Conservation (phyloP, 768 basidiomycete genomes). For the Chalciporus piperatus region DNA sequence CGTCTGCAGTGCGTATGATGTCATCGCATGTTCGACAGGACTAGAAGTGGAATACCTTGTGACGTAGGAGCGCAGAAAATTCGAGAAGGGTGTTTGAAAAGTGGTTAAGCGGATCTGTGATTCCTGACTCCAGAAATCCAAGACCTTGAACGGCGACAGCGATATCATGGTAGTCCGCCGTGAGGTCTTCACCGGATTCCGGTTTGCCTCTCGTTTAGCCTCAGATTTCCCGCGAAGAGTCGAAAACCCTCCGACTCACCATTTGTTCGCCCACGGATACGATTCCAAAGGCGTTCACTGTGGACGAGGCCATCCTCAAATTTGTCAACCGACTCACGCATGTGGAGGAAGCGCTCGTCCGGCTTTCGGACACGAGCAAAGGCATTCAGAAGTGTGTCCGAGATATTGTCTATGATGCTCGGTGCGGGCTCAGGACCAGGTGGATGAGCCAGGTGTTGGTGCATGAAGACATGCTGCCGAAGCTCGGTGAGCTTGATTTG, state of each 20-base stretch:
- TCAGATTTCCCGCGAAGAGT: slow-evolving; percentile 49
- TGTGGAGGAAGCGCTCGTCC: slow-evolving; percentile 89
- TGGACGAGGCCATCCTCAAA: slow-evolving; percentile 90
- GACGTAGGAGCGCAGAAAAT: slow-evolving; percentile 86
- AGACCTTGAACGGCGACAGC: slow-evolving; percentile 95
- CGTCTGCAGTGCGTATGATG: slow-evolving; percentile 47
- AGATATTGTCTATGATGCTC: slow-evolving; percentile 90
- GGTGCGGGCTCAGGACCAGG: slow-evolving; percentile 76
- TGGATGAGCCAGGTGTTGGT: slow-evolving; percentile 91
- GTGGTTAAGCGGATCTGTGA: slow-evolving; percentile 95
- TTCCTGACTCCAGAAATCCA: slow-evolving; percentile 96
- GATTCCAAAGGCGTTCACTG: slow-evolving; percentile 78
- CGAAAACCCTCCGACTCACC: slow-evolving; percentile 55
- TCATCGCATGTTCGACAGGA: not conserved
- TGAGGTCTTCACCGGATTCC: slow-evolving; percentile 89
- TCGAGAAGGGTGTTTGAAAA: slow-evolving; percentile 96
- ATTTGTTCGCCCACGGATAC: slow-evolving; percentile 77
- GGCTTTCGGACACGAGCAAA: slow-evolving; percentile 96
- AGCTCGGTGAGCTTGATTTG: slow-evolving; percentile 2
- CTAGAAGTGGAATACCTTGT: slow-evolving; percentile 53
- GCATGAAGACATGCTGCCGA: slow-evolving; percentile 89
- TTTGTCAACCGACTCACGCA: slow-evolving; percentile 91
- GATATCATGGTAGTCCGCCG: slow-evolving; percentile 95
- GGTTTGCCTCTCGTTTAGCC: slow-evolving; percentile 82
- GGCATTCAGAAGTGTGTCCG: slow-evolving; percentile 94